A percentile compares a stretch with the other conserved stretches of the same genome.
These are phyloP conservation scores for Cryptococcus sp. DNA, from an alignment of 1,284 basidiomycete species.

Conservation along the genomic window DNA sequence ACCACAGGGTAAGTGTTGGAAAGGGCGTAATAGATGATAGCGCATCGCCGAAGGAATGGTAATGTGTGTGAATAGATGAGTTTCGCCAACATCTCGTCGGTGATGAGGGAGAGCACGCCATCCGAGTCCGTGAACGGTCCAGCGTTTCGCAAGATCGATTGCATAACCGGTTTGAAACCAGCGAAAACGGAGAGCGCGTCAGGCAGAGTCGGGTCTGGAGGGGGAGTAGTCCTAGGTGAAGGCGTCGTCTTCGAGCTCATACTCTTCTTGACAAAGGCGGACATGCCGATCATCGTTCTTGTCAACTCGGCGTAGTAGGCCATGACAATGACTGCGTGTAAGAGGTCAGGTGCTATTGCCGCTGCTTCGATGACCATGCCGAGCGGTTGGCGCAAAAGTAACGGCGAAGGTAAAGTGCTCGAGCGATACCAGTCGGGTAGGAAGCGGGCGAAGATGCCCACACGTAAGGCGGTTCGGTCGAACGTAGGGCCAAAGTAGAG, in stretches of 20 bases:
- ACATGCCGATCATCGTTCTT: slow-evolving; percentile 75
- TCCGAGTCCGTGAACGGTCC: slow-evolving; percentile 46
- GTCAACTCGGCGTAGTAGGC: slow-evolving; percentile 87
- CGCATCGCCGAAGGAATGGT: slow-evolving; percentile 88
- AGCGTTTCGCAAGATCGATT: slow-evolving; percentile 52
- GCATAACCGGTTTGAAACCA: slow-evolving; percentile 41
- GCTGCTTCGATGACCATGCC: slow-evolving; percentile 84
- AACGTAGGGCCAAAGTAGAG: slow-evolving; percentile 52
- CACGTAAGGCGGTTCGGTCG: slow-evolving; percentile 68
- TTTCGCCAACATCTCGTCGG: slow-evolving; percentile 65
- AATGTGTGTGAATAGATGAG: slow-evolving; percentile 86
- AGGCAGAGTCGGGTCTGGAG: slow-evolving; percentile 29
- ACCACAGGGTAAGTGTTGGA: slow-evolving; percentile 58
- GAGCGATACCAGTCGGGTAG: slow-evolving; percentile 83
- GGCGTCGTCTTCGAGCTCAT: slow-evolving; percentile 42
- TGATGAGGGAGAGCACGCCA: slow-evolving; percentile 35
- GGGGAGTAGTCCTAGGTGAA: slow-evolving; percentile 53
- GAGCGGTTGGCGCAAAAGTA: slow-evolving; percentile 83
- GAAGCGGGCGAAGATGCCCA: slow-evolving; percentile 82
- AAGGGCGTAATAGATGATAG: slow-evolving; percentile 79
- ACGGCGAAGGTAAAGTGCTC: slow-evolving; percentile 71
- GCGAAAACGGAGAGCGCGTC: slow-evolving; percentile 40
- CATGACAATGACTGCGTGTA: slow-evolving; percentile 78
- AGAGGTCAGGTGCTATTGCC: slow-evolving; percentile 80
- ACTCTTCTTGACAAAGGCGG: slow-evolving; percentile 51